Evolutionary conservation across 176 grass and related monocot genomes (phyloP).

Genomic region (Eragrostis nindensis): DNA sequence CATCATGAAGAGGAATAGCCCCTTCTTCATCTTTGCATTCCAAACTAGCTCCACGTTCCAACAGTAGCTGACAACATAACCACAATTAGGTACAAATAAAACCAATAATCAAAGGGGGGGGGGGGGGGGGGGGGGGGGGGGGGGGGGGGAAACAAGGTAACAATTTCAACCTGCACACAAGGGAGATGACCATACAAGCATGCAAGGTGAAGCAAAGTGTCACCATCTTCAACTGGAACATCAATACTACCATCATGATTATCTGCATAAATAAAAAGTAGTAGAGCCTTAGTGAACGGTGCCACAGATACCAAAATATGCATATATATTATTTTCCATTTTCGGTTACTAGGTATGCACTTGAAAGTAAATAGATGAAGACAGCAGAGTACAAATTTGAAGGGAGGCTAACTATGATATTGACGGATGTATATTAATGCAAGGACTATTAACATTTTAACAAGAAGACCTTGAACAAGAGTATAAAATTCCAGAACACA

Average conservation of each 20-base stretch:
- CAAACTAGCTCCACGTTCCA: constrained; percentile 78
- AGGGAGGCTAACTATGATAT: neutral
- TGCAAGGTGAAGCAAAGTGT: constrained; percentile 89
- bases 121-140: too few species aligned
- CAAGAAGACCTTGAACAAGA: neutral
- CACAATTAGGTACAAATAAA: constrained; percentile 10
- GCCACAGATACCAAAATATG: constrained; percentile 13
- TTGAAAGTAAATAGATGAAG: constrained; percentile 19
- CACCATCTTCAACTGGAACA: constrained; percentile 99
- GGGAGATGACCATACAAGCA: constrained; percentile 97
- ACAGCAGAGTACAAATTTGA: neutral
- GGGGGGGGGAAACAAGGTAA: constrained; percentile 7
- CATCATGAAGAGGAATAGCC: constrained; percentile 94
- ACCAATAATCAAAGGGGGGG: neutral
- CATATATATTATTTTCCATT: neutral
- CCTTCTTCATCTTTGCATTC: constrained; percentile 98
- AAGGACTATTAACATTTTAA: neutral
- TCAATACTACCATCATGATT: constrained; percentile 72
- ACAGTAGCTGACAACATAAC: constrained; percentile 55
- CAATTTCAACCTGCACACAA: constrained; percentile 80
- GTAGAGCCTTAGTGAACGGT: neutral
- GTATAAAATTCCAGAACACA: neutral
- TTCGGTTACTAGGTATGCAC: neutral
- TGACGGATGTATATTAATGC: neutral
- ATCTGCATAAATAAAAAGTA: constrained; percentile 53